phyloP scores from a whole-genome alignment of 352 stramenopile species.

The Plasmopara halstedii region DNA sequence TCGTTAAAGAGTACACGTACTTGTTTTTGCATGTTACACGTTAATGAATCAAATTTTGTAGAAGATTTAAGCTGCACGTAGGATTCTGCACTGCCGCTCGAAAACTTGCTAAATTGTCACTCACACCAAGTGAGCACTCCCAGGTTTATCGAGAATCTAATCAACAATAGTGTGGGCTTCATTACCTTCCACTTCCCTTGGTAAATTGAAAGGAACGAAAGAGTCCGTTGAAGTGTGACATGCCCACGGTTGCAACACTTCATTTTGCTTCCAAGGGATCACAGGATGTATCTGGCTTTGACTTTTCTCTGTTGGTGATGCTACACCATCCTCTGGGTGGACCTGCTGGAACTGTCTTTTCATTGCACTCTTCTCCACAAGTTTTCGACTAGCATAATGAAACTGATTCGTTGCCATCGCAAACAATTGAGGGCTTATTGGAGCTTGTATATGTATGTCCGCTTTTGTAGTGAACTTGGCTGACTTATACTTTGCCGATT shows the following conservation, averaged over 20 bases:
- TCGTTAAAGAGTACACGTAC: too few species aligned
- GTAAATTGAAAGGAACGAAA: conserved; percentile 2
- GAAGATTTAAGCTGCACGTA: too few species aligned
- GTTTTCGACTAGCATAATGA: conserved; percentile 23
- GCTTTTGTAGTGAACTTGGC: conserved; percentile 3
- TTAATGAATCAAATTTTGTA: too few species aligned
- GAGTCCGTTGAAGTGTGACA: conserved; percentile 11
- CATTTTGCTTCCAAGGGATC: conserved; percentile 4
- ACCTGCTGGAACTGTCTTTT: conserved; percentile 14
- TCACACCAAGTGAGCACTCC: too few species aligned
- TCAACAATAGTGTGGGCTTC: too few species aligned
- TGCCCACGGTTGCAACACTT: conserved; percentile 8
- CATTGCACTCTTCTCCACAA: conserved; percentile 6
- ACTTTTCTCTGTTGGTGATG: conserved; percentile 1
- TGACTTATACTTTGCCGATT: conserved; percentile 6
- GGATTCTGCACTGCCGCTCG: too few species aligned
- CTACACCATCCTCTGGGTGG: too few species aligned
- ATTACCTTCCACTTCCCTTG: too few species aligned
- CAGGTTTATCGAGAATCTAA: too few species aligned
- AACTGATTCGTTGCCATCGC: conserved; percentile 36
- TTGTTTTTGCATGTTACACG: too few species aligned
- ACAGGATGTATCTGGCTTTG: conserved; percentile 9
- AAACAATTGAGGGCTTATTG: conserved; percentile 21
- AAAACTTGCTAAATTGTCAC: too few species aligned
- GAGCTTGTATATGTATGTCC: conserved; percentile 1